These are phyloP conservation scores for Cyclotella choctawhatcheeana DNA, from an alignment of 108 stramenopile genomes.

Conservation along the genomic window DNA sequence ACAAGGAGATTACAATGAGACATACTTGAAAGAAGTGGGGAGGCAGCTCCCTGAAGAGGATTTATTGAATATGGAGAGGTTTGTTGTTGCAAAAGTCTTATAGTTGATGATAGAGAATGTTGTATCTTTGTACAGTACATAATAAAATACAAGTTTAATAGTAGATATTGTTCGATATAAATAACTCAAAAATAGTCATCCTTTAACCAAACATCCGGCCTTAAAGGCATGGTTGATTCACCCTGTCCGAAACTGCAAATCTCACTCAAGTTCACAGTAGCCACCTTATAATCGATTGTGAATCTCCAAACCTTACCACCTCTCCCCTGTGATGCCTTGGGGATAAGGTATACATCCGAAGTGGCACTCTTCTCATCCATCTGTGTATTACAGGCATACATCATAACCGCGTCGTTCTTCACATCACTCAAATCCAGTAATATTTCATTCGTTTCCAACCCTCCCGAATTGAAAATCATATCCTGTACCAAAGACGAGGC, in stretches of 20 bases:
- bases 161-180: neutral
- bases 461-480: conserved; percentile 36
- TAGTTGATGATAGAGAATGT: neutral
- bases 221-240: conserved; percentile 31
- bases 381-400: conserved; percentile 43
- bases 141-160: neutral
- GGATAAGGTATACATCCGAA: conserved; percentile 40
- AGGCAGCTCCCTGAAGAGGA: conserved; percentile 14
- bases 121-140: neutral
- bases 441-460: conserved; percentile 41
- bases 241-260: conserved; percentile 23
- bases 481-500: conserved; percentile 1
- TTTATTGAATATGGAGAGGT: conserved; percentile 9
- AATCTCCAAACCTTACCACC: conserved; percentile 37
- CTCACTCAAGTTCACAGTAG: conserved; percentile 35
- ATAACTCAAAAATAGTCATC: conserved; percentile 26
- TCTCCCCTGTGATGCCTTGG: neutral
- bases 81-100: conserved; percentile 17
- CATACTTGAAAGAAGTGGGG: conserved; percentile 14
- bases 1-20: conserved; percentile 8
- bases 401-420: conserved; percentile 11
- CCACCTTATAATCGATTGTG: conserved; percentile 44
- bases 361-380: conserved; percentile 37
- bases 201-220: conserved; percentile 50
- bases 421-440: conserved; percentile 29